Conservation (phyloP, 169 alveolate genomes). For the Eimeria tenella region DNA sequence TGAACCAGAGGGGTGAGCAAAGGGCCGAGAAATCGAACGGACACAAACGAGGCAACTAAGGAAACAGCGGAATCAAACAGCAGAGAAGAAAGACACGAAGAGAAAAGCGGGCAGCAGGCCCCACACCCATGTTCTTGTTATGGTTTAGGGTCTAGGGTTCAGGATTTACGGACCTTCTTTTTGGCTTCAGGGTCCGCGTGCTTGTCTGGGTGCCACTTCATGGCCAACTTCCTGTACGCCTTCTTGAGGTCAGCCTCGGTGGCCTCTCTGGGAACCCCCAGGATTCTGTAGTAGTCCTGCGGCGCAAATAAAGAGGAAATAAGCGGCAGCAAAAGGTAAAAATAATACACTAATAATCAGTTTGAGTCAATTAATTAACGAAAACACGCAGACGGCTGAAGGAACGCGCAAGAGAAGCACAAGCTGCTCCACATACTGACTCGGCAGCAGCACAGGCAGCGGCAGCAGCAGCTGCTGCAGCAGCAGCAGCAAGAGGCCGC, state of each 20-base stretch:
- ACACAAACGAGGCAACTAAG: too few species aligned
- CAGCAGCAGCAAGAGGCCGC: too few species aligned
- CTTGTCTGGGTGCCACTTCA: constrained; percentile 93
- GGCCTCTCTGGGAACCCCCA: constrained; percentile 83
- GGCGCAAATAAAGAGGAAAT: neutral
- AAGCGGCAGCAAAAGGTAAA: neutral
- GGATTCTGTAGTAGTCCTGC: constrained; percentile 83
- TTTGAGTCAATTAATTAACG: too few species aligned
- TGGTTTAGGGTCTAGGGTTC: neutral
- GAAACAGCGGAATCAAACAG: too few species aligned
- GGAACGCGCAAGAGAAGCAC: too few species aligned
- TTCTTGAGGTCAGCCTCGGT: constrained; percentile 89
- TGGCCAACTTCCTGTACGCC: constrained; percentile 92
- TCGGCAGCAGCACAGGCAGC: too few species aligned
- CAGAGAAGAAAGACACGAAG: neutral
- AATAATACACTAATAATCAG: too few species aligned
- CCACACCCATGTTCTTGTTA: neutral
- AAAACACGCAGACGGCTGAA: too few species aligned
- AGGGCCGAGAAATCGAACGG: too few species aligned
- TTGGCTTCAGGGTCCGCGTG: constrained; percentile 85
- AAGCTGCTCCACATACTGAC: too few species aligned
- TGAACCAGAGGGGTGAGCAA: too few species aligned
- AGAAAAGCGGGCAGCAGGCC: neutral
- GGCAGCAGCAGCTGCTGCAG: too few species aligned
- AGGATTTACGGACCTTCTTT: constrained; percentile 1